phyloP scores from a whole-genome alignment of 345 rosid genomes.

The Luvunga scandens region DNA sequence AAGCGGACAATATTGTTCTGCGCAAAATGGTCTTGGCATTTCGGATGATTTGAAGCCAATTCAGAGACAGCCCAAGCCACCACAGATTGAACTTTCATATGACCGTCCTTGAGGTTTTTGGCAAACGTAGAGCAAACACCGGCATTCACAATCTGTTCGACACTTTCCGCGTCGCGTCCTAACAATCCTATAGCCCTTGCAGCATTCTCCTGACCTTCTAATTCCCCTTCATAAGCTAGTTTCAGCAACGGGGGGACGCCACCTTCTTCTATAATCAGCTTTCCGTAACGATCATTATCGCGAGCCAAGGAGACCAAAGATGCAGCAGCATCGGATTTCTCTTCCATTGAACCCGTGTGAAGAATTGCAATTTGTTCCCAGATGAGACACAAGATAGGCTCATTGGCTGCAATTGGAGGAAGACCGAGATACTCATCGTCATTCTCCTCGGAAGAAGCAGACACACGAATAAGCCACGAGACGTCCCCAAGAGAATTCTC shows the following conservation, averaged over 20 bases:
- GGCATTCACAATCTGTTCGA: conserved; percentile 72
- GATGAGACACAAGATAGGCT: conserved; percentile 76
- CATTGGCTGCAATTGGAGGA: conserved; percentile 85
- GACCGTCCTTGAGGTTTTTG: conserved; percentile 77
- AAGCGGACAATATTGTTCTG: conserved; percentile 68
- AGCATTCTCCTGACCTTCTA: conserved; percentile 80
- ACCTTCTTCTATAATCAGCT: conserved; percentile 82
- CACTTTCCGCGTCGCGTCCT: conserved; percentile 72
- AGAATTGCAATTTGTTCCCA: conserved; percentile 90
- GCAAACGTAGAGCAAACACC: conserved; percentile 76
- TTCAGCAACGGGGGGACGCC: conserved; percentile 79
- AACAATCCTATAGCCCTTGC: conserved; percentile 76
- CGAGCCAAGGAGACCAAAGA: conserved; percentile 77
- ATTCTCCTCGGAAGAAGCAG: conserved; percentile 50
- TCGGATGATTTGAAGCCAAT: conserved; percentile 55
- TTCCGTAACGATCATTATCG: conserved; percentile 72
- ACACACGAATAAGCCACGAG: conserved; percentile 72
- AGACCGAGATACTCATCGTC: conserved; percentile 70
- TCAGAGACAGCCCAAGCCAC: conserved; percentile 81
- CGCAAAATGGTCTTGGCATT: conserved; percentile 74
- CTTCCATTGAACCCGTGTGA: conserved; percentile 56
- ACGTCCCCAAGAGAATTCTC: conserved; percentile 84
- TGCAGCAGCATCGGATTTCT: conserved; percentile 71
- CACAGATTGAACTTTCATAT: conserved; percentile 67
- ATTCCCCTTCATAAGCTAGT: conserved; percentile 66